phyloP scores from a whole-genome alignment of 768 basidiomycete genomes.

The Suillus subluteus region DNA sequence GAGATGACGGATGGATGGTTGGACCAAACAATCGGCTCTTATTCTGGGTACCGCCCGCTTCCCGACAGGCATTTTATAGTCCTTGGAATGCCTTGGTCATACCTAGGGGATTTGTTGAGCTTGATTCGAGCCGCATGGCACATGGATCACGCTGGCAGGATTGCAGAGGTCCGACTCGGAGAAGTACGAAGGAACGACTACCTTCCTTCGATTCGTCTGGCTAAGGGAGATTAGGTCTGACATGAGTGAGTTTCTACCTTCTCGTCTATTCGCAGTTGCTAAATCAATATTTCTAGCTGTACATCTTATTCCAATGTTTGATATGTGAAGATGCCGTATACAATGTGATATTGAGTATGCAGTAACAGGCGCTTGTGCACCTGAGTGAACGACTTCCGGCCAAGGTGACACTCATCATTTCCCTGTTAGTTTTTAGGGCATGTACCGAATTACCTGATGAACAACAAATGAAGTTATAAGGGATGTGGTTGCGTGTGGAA shows the following conservation, averaged over 20 bases:
- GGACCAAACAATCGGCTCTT: background rate
- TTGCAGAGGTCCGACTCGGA: background rate
- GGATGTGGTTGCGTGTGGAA: too few relatives aligned
- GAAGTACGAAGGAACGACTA: background rate
- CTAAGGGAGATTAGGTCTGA: background rate
- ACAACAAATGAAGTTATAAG: too few relatives aligned
- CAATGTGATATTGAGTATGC: background rate
- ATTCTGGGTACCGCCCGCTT: slow-evolving; percentile 1
- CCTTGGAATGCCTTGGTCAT: background rate
- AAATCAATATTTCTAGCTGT: background rate
- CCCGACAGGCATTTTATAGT: background rate
- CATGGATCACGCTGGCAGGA: slow-evolving; percentile 2
- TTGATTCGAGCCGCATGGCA: slow-evolving; percentile 11
- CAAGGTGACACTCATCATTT: background rate
- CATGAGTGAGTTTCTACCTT: background rate
- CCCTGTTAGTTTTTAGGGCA: background rate
- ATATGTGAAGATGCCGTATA: background rate
- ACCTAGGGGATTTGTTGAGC: slow-evolving; percentile 2
- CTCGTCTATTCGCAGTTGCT: background rate
- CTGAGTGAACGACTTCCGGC: background rate
- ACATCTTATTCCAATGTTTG: background rate
- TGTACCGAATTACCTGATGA: background rate
- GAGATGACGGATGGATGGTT: background rate
- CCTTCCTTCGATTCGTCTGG: background rate
- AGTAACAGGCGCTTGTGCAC: background rate